Evolutionary conservation across 2,329 filamentous ascomycete species (phyloP), one percentile per base, ranked within the genome.

Genomic region (Exophiala xenobiotica): DNA sequence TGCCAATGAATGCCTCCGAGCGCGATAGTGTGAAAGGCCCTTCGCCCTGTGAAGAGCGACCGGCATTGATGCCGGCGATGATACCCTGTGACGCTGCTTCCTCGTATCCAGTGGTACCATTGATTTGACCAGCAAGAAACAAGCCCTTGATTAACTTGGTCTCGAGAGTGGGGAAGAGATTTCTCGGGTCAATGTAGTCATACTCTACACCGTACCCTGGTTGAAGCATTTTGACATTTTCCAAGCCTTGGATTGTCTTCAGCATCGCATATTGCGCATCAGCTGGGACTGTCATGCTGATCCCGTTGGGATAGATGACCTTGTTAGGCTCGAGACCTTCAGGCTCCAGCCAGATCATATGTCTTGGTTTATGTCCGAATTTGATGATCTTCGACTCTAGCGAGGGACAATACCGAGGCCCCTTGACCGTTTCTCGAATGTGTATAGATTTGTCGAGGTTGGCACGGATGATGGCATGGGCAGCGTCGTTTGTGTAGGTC

Each of bases 141-240:
- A 99, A 80, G 1, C 93, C 93, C 6, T 77, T 76, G 56, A 99
- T 96, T 18, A 86, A 79, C 70, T 97, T 99, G 1, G 93, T 97
- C 70, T 99, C 93, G 6, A 99, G 80, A 0, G 91, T 93, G n/a
- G 87, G 83, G 58, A 85, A 86, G 3, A 99, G 78, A 61, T 87
- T 87, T 46, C 93, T 86, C 14, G 93, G 93, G 66, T 99, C 93
- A 14, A 99, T 89, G 68, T 99, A 99, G 73, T 97, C 93, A 69
- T 99, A 99, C 68, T 99, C 93, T 1, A 99, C 93, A 6, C 93
- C 93, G 64, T 99, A 99, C 6, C 92, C 93, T 1, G 92, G 87
- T 64, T 97, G 92, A 5, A 95, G 80, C 91, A 99, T 96, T 20
- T 78, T 83, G 3, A 90, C 90, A 53, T 91, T 83, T 65, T 97